These are phyloP conservation scores for Cyberlindnera xylosilytica DNA, from an alignment of 805 yeast species.

Conservation along the genomic window DNA sequence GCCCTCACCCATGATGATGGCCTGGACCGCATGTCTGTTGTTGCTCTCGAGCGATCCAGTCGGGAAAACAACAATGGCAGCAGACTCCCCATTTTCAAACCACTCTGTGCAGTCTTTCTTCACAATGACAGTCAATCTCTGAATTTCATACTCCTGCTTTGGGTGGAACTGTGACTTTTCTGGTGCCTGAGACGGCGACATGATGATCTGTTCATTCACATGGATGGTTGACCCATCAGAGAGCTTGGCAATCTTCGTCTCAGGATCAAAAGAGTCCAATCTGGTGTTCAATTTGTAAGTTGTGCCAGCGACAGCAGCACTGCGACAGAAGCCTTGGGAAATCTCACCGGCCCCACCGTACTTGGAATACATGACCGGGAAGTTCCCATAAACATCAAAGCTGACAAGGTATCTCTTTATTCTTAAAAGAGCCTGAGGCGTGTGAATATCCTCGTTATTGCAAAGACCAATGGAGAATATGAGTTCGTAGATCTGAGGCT, in stretches of 20 bases:
- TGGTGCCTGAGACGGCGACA: conserved; percentile 69
- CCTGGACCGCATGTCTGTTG: conserved; percentile 79
- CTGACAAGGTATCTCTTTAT: conserved; percentile 81
- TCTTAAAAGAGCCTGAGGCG: conserved; percentile 74
- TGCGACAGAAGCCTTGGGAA: conserved; percentile 94
- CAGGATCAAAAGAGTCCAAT: conserved; percentile 62
- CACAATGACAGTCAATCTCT: conserved; percentile 79
- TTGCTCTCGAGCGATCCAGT: conserved; percentile 65
- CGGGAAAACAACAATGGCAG: conserved; percentile 91
- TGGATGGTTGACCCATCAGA: conserved; percentile 72
- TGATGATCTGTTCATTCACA: conserved; percentile 75
- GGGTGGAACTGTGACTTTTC: conserved; percentile 39
- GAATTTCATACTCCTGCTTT: conserved; percentile 50
- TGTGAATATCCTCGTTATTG: conserved; percentile 52
- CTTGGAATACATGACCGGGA: conserved; percentile 88
- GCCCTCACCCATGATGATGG: conserved; percentile 81
- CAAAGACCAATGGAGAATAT: conserved; percentile 85
- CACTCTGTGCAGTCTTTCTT: conserved; percentile 87
- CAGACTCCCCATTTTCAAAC: conserved; percentile 81
- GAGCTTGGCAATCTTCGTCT: conserved; percentile 62
- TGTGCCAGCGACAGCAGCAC: conserved; percentile 98
- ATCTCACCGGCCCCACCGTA: conserved; percentile 96
- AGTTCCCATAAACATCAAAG: conserved; percentile 88
- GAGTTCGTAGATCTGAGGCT: conserved; percentile 77
- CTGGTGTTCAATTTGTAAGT: conserved; percentile 80